A percentile compares a stretch with the other conserved stretches of the same genome.
Evolutionary conservation across 805 yeast genomes (phyloP).

Genomic region (Lipomyces mesembrius): DNA sequence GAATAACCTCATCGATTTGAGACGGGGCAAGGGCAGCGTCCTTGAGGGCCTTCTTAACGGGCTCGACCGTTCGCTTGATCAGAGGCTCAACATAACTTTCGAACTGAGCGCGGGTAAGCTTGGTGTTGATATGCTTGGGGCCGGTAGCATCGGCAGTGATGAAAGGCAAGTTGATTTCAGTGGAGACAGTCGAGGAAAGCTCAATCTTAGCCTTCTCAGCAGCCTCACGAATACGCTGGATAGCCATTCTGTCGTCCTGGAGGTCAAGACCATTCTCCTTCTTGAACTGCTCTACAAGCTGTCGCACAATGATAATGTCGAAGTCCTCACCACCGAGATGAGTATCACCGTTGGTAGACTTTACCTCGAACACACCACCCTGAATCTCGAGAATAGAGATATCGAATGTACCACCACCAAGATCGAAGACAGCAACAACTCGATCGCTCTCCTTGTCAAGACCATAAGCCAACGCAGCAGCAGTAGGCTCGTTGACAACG

Average conservation of each 20-base stretch:
- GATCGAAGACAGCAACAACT: slow-evolving; percentile 93
- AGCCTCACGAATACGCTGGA: slow-evolving; percentile 85
- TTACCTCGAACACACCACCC: slow-evolving; percentile 97
- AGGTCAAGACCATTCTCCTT: slow-evolving; percentile 71
- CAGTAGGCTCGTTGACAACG: slow-evolving; percentile 90
- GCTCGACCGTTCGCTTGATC: slow-evolving; percentile 72
- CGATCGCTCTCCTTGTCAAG: slow-evolving; percentile 75
- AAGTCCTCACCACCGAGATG: slow-evolving; percentile 94
- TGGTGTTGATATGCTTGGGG: slow-evolving; percentile 76
- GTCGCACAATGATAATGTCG: slow-evolving; percentile 84
- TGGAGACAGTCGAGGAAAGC: slow-evolving; percentile 71
- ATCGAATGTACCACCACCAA: slow-evolving; percentile 99
- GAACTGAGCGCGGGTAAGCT: slow-evolving; percentile 68
- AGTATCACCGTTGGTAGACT: slow-evolving; percentile 96
- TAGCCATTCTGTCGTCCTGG: slow-evolving; percentile 69
- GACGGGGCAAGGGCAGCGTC: slow-evolving; percentile 72
- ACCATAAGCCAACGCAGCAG: slow-evolving; percentile 95
- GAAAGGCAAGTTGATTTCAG: slow-evolving; percentile 81
- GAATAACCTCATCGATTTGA: slow-evolving; percentile 76
- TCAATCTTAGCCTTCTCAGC: slow-evolving; percentile 91
- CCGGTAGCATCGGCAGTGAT: slow-evolving; percentile 86
- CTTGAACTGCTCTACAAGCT: slow-evolving; percentile 79
- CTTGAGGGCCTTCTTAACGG: slow-evolving; percentile 79
- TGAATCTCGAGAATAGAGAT: slow-evolving; percentile 94
- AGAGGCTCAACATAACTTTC: slow-evolving; percentile 69